phyloP scores from a whole-genome alignment of 2,329 filamentous ascomycete genomes.

The Rugonectria rugulosa region DNA sequence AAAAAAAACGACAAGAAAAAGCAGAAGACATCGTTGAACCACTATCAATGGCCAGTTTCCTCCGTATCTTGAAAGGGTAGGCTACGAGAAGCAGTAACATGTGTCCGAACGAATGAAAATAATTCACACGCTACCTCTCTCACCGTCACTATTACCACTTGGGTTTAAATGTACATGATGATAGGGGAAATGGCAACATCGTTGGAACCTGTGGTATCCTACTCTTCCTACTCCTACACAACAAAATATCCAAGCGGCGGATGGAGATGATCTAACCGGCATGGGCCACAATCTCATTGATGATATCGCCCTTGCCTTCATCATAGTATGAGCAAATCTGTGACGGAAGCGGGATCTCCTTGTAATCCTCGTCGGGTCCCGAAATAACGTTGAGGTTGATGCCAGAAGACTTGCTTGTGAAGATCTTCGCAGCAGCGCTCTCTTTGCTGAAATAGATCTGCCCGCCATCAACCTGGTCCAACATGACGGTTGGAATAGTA shows the following conservation, averaged over 20 bases:
- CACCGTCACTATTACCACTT: slow-evolving; percentile 15
- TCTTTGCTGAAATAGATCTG: slow-evolving; percentile 86
- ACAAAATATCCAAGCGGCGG: slow-evolving; percentile 26
- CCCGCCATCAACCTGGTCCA: slow-evolving; percentile 93
- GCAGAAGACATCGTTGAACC: too few relatives aligned
- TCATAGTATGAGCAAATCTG: slow-evolving; percentile 85
- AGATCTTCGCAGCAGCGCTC: slow-evolving; percentile 80
- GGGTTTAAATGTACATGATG: slow-evolving; percentile 23
- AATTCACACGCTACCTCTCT: slow-evolving; percentile 18
- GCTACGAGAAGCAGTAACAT: not conserved
- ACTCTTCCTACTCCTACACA: slow-evolving; percentile 31
- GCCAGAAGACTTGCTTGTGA: slow-evolving; percentile 85
- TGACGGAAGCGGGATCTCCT: slow-evolving; percentile 85
- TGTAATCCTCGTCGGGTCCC: slow-evolving; percentile 79
- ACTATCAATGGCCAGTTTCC: too few relatives aligned
- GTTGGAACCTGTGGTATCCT: slow-evolving; percentile 23
- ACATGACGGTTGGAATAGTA: slow-evolving; percentile 82
- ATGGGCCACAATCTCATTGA: slow-evolving; percentile 96
- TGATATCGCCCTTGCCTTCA: slow-evolving; percentile 73
- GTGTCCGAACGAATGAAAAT: not conserved
- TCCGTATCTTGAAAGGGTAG: too few relatives aligned
- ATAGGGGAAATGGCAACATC: slow-evolving; percentile 1
- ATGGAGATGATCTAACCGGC: slow-evolving; percentile 65
- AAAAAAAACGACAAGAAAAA: too few relatives aligned
- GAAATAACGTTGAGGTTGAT: slow-evolving; percentile 87